Evolutionary conservation across 1,284 basidiomycete species (phyloP), one percentile per base, ranked within the genome.

Genomic region (Pseudozyma thailandica): DNA sequence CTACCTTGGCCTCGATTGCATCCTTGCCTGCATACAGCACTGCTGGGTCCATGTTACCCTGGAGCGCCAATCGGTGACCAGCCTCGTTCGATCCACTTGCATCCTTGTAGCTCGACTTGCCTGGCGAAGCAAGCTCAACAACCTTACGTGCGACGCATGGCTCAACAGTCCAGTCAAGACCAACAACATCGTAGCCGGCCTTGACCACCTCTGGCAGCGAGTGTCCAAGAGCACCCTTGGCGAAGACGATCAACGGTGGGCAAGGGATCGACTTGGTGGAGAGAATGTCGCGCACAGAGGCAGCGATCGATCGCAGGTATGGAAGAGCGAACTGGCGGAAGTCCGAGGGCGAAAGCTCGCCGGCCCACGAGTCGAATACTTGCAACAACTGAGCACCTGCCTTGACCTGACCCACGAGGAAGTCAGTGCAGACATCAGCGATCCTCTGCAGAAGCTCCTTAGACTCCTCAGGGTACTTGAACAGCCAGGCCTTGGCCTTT

Each of bases 31-130:
- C 93, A 43, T 92, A 94, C 73, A 94, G 93, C 44, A 98, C 86
- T 41, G 94, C 86, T 49, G 88, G 88, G 84, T 99, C 96, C 83
- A 96, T 86, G 85, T 98, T 98, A 15, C 96, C 96, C 83, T 99
- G 96, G 44, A 98, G 84, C 16, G 90, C 90, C 66, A 93, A 88
- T 61, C 87, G 62, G 53, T 82, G 81, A 8, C 65, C 75, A n/a
- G 72, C 68, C 55, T 77, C 79, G 38, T 77, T 77, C 49, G 60
- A 58, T 13, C 66, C 80, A 20, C 63, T 62, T 0, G 63, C 65
- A 37, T 61, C 55, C 49, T 75, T 77, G 60, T 62, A 73, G 33
- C 46, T 54, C 47, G 59, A 50, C 42, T 66, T 52, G 42, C 73
- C 78, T 21, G 66, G 77, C 26, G 64, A 65, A 5, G 72, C 61